These are phyloP conservation scores for Diutina neorugosa DNA, from an alignment of 1,139 yeast genomes.

Conservation along the genomic window DNA sequence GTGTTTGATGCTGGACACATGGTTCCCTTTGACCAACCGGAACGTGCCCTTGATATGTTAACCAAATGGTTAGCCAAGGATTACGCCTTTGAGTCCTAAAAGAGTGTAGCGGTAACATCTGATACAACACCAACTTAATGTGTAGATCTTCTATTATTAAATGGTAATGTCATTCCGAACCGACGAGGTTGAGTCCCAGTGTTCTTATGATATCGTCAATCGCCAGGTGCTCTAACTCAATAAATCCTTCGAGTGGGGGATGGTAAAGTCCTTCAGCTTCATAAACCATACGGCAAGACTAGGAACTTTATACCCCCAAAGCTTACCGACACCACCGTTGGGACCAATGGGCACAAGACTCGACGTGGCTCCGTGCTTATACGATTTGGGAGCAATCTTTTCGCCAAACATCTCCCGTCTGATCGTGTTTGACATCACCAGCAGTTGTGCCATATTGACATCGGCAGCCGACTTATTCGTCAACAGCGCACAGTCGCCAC, in stretches of 20 bases:
- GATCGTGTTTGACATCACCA: constrained; percentile 8
- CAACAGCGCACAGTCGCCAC: constrained; percentile 21
- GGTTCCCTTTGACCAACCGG: constrained; percentile 1
- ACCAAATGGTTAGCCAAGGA: background rate
- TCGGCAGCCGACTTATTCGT: constrained; percentile 16
- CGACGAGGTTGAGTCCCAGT: too few relatives aligned
- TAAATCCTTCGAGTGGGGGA: background rate
- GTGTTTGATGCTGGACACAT: constrained; percentile 3
- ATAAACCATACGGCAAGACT: constrained; percentile 16
- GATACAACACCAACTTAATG: too few relatives aligned
- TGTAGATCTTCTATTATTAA: too few relatives aligned
- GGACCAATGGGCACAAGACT: constrained; percentile 22
- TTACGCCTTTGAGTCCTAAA: background rate
- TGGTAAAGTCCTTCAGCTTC: constrained; percentile 12
- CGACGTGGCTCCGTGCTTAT: constrained; percentile 7
- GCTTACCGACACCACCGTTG: constrained; percentile 23
- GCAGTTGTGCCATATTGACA: constrained; percentile 14
- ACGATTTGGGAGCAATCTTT: constrained; percentile 7
- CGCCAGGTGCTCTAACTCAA: background rate
- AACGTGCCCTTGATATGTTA: background rate
- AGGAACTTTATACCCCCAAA: constrained; percentile 19
- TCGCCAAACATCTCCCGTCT: background rate
- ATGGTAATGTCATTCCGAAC: too few relatives aligned
- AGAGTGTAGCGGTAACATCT: too few relatives aligned
- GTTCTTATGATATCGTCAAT: too few relatives aligned